Conservation (phyloP, 257 asterid genomes). For the Thymus quinquecostatus region DNA sequence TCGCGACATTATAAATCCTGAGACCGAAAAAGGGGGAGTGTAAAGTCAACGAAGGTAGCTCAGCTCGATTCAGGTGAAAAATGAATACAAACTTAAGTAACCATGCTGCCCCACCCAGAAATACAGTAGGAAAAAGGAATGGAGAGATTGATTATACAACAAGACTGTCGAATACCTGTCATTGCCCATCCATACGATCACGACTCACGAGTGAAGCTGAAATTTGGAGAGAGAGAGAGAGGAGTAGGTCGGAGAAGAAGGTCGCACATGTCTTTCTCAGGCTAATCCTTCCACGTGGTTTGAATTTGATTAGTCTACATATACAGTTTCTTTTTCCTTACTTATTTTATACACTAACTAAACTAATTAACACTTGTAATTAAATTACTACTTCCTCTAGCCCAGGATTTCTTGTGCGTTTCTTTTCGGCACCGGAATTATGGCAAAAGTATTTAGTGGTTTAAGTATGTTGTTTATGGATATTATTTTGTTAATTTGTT, state of each 20-base stretch:
- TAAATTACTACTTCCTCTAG: too few relatives aligned
- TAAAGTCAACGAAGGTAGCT: constrained; percentile 14
- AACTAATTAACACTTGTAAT: too few relatives aligned
- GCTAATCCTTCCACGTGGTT: neutral
- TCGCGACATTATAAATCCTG: neutral
- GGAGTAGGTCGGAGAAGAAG: neutral
- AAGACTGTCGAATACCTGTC: constrained; percentile 25
- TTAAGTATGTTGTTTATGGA: too few relatives aligned
- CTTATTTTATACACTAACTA: neutral
- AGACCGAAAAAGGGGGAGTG: neutral
- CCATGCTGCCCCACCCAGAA: neutral
- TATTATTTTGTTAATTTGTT: too few relatives aligned
- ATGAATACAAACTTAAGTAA: neutral
- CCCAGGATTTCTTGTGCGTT: too few relatives aligned
- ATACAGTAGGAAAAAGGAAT: too few relatives aligned
- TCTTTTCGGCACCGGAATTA: too few relatives aligned
- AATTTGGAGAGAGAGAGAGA: constrained; percentile 16
- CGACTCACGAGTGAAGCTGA: neutral
- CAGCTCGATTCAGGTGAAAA: constrained; percentile 10
- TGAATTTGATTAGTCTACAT: neutral
- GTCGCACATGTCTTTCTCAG: neutral
- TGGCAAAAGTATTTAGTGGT: too few relatives aligned
- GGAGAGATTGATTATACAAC: neutral
- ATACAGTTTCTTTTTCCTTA: too few relatives aligned
- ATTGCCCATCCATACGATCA: neutral